Base-by-base conservation (phyloP, 2,329 filamentous ascomycete species). In the Nigrospora oryzae region DNA sequence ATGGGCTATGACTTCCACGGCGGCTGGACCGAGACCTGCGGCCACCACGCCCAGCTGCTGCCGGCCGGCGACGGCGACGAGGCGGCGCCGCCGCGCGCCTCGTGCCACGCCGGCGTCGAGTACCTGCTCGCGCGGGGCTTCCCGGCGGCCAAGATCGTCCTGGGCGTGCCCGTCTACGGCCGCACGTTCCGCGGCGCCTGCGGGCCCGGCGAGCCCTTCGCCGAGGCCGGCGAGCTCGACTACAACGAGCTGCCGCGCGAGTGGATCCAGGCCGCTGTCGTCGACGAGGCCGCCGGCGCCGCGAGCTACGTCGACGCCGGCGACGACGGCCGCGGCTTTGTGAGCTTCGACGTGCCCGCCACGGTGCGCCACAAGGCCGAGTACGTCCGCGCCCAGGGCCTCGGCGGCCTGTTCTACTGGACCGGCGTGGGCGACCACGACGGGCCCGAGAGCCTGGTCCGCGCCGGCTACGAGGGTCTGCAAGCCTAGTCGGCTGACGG, bases 1-100 rank as follows among this genome's bases (percentile, higher is more conserved):
- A 86, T 86, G 83, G 70, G 74, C 12, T 86, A 86, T 56, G 82
- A 86, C 58, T 84, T 84, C 52, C 71, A 74, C 0, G 82, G 82
- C 0, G 70, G 77, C 8, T 85, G 81, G 82, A 73, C 71, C 2
- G 60, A 68, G 17, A 71, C 75, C 30, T 75, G 73, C 11, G 82
- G 81, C 12, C 79, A 85, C 55, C 81, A 85, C 34, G 77, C 81
- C 2, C 79, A 83, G 54, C 71, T 86, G 0, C 71, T 72, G 42
- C 64, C 71, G 0, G 71, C 71, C 2, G 54, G 51, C 3, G 49
- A 52, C 1, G 46, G 54, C 17, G 31, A 44, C 13, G 38, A 49
- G 15, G 50, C 55, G 34, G 58, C 61, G 2, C 51, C 53, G 4
- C 56, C 64, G 13, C 52, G 58, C 17, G 44, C 53, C 12, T 83